These are phyloP conservation scores for Psilocybe mexicana DNA, from an alignment of 1,284 basidiomycete species.

Conservation along the genomic window DNA sequence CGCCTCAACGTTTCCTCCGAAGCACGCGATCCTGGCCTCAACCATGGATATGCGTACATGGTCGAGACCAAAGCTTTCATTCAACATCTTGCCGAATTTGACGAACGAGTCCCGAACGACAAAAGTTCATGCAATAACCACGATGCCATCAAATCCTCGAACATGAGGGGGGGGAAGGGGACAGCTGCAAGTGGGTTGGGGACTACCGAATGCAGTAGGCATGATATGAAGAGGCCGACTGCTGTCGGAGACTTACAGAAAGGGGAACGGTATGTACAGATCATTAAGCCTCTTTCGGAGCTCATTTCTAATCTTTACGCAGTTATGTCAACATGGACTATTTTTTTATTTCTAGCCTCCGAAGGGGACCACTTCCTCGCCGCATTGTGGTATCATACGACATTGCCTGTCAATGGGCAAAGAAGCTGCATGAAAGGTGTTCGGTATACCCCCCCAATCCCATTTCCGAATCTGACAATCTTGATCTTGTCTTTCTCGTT, in stretches of 20 bases:
- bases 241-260: constrained; percentile 37
- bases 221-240: constrained; percentile 33
- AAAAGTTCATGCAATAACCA: constrained; percentile 25
- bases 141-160: constrained; percentile 28
- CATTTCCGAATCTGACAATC: not conserved
- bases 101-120: constrained; percentile 17
- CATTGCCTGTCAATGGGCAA: constrained; percentile 35
- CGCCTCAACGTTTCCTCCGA: constrained; percentile 20
- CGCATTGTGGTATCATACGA: constrained; percentile 26
- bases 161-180: constrained; percentile 22
- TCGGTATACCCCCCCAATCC: not conserved
- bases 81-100: constrained; percentile 17
- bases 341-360: constrained; percentile 20
- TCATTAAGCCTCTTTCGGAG: too few species aligned
- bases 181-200: constrained; percentile 32
- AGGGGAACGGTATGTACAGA: constrained; percentile 32
- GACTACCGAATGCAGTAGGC: constrained; percentile 33
- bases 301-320: too few species aligned
- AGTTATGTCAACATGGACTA: constrained; percentile 29
- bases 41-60: constrained; percentile 14
- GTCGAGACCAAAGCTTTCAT: constrained; percentile 20
- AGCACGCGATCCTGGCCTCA: constrained; percentile 16
- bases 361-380: not conserved
- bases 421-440: constrained; percentile 13
- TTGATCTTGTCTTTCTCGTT: constrained; percentile 15